Evolutionary conservation across 2,329 filamentous ascomycete genomes (phyloP).

Genomic region (Apiospora malaysiana): DNA sequence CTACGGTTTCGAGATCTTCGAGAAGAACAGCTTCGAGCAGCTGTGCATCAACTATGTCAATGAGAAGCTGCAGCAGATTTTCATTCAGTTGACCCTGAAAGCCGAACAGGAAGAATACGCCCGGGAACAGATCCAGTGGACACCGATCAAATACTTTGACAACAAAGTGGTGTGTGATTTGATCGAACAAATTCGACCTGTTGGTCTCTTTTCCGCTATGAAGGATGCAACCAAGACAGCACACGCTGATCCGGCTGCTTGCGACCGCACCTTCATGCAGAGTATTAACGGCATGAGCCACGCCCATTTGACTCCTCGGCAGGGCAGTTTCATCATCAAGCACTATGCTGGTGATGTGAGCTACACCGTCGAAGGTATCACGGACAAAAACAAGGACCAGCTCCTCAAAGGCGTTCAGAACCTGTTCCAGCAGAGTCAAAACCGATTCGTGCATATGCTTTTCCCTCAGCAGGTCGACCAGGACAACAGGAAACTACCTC

Average conservation of each 20-base stretch:
- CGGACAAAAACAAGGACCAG: slow-evolving; percentile 99
- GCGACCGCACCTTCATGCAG: slow-evolving; percentile 95
- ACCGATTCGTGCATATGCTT: slow-evolving; percentile 83
- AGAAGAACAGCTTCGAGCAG: slow-evolving; percentile 98
- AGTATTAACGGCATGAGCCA: slow-evolving; percentile 90
- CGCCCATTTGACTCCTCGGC: slow-evolving; percentile 86
- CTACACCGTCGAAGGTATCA: slow-evolving; percentile 95
- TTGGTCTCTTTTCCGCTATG: slow-evolving; percentile 91
- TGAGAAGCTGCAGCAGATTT: slow-evolving; percentile 98
- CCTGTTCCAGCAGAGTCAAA: slow-evolving; percentile 82
- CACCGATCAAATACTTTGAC: slow-evolving; percentile 98
- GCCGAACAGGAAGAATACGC: slow-evolving; percentile 98
- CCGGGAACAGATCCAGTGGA: slow-evolving; percentile 96
- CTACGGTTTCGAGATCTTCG: slow-evolving; percentile 99
- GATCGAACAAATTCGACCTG: slow-evolving; percentile 89
- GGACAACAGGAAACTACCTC: slow-evolving; percentile 92
- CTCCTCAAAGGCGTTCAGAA: slow-evolving; percentile 92
- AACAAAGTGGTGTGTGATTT: slow-evolving; percentile 98
- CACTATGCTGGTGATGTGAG: slow-evolving; percentile 97
- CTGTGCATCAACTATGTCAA: slow-evolving; percentile 99
- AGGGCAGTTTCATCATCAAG: slow-evolving; percentile 97
- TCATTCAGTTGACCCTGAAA: slow-evolving; percentile 96
- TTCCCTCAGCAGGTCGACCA: slow-evolving; percentile 95
- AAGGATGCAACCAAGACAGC: slow-evolving; percentile 99
- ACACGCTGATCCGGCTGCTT: slow-evolving; percentile 91